These are phyloP conservation scores for Diplodia intermedia DNA, from an alignment of 2,329 filamentous ascomycete species.

Conservation along the genomic window DNA sequence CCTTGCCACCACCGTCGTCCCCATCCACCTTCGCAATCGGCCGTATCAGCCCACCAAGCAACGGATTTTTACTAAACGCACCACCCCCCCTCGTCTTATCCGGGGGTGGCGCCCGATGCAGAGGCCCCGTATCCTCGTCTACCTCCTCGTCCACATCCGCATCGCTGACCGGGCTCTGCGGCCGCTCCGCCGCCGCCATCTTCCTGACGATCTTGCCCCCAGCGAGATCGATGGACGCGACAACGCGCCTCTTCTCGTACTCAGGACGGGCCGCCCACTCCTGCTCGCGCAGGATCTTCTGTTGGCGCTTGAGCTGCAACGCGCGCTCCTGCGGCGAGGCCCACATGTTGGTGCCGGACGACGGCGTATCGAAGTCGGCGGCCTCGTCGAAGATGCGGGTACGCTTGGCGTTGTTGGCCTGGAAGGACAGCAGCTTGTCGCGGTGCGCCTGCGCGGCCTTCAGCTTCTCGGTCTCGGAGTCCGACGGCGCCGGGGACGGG, in stretches of 20 bases:
- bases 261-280: constrained; percentile 85
- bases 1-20: constrained; percentile 57
- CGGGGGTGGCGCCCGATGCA: constrained; percentile 36
- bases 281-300: constrained; percentile 81
- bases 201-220: constrained; percentile 77
- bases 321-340: constrained; percentile 83
- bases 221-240: constrained; percentile 83
- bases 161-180: constrained; percentile 58
- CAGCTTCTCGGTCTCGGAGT: constrained; percentile 61
- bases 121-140: constrained; percentile 30
- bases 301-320: constrained; percentile 82
- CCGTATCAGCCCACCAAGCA: constrained; percentile 69
- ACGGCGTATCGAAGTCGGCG: constrained; percentile 71
- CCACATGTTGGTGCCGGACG: constrained; percentile 74
- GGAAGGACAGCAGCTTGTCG: constrained; percentile 80
- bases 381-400: constrained; percentile 90
- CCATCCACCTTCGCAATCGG: constrained; percentile 60
- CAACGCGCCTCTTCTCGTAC: constrained; percentile 85
- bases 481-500: constrained; percentile 47
- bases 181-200: constrained; percentile 67
- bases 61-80: constrained; percentile 72
- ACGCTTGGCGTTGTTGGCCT: constrained; percentile 82
- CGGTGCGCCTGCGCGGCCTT: constrained; percentile 77
- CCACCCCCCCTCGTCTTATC: constrained; percentile 41
- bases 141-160: constrained; percentile 58